Evolutionary conservation across 768 basidiomycete genomes (phyloP), one percentile per base, ranked within the genome.

Genomic region (Mycena olivaceomarginata): DNA sequence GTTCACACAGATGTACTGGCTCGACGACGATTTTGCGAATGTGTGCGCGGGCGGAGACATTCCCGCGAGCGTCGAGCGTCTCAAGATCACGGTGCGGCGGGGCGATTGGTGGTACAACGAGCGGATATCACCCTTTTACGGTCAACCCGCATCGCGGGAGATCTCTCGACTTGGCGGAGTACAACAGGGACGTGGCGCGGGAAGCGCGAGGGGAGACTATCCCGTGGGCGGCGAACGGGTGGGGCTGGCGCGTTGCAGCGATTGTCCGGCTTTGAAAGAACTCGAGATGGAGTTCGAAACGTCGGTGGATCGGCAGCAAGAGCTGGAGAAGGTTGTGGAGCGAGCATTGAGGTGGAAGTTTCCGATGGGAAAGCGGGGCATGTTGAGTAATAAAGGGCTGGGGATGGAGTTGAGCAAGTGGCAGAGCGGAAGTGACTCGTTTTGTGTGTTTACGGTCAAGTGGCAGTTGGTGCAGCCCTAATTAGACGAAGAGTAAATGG

Each of bases 1-100:
- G 8, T 74, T 67, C 67, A 74, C 73, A 46, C 73, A 74, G 67
- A 74, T 74, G 73, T 68, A 25, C 67, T 74, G 73, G 73, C 66
- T 68, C 46, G 73, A 68, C 45, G 12, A 56, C 57, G 62, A 57
- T 37, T 74, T 74, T 18, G 11, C 41, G 45, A 39, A 2, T 65
- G 25, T 74, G 5, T 60, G 57, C 10, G 16, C 16, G 45, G 62
- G 66, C 57, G 66, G 59, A 9, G 43, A 67, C 31, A 12, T 74
- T 11, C 72, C 56, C 4, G 18, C n/a, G 20, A 4, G 20, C 46
- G n/a, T 74, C 48, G 66, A 74, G 60, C 66, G 67, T 20, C 73
- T 74, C n/a, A 62, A 48, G 13, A 67, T 74, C 45, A 67, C 72
- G 13, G 7, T 74, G 3, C 11, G 66, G 59, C 1, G 16, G 37